phyloP scores from a whole-genome alignment of 106 monocot species.

The Xerophyta viscosa region DNA sequence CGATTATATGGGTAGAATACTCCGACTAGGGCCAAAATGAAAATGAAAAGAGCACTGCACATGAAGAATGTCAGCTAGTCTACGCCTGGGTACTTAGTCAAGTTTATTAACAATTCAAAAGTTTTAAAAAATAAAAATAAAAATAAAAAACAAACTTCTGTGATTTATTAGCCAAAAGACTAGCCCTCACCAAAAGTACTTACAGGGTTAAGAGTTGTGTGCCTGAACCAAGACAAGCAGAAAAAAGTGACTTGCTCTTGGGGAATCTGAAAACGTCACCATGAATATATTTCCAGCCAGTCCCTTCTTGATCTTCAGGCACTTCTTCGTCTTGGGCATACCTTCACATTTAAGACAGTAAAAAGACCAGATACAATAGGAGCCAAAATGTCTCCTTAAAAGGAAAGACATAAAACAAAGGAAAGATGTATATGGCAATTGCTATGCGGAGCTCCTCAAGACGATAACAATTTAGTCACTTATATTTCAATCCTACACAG shows the following conservation, averaged over 20 bases:
- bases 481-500: too few relatives aligned
- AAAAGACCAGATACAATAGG: not conserved
- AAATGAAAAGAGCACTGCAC: constrained; percentile 46
- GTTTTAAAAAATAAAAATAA: too few relatives aligned
- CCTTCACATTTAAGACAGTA: constrained; percentile 10
- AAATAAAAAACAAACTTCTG: too few relatives aligned
- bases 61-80: too few relatives aligned
- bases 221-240: constrained; percentile 47
- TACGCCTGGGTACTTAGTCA: too few relatives aligned
- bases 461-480: too few relatives aligned
- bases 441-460: too few relatives aligned
- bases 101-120: too few relatives aligned
- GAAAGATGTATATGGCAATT: too few relatives aligned
- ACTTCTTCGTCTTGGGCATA: constrained; percentile 48
- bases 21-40: constrained; percentile 48
- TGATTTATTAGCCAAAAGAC: too few relatives aligned
- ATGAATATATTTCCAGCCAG: constrained; percentile 59
- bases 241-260: constrained; percentile 37
- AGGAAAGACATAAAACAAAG: not conserved
- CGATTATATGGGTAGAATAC: constrained; percentile 66
- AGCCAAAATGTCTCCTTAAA: not conserved
- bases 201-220: constrained; percentile 46
- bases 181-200: too few relatives aligned
- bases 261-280: constrained; percentile 55
- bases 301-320: constrained; percentile 45